phyloP scores from a whole-genome alignment of 495 filamentous ascomycete genomes.

The Neurospora sp. region DNA sequence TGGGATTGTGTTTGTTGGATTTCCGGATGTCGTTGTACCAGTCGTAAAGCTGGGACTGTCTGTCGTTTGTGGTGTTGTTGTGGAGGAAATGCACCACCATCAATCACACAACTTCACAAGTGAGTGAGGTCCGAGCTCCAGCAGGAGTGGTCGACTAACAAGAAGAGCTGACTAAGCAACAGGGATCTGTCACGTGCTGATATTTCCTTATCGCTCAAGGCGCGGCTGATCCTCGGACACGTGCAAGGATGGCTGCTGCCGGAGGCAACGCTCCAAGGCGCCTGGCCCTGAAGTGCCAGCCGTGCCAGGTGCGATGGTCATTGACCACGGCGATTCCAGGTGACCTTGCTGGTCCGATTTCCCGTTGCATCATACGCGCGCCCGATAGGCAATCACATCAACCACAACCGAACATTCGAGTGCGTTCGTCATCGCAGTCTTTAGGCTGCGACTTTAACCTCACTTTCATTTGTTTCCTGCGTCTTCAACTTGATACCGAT shows the following conservation, averaged over 20 bases:
- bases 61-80: background rate
- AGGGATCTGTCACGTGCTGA: background rate
- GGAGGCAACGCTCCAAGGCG: background rate
- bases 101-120: background rate
- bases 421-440: background rate
- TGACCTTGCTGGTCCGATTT: conserved; percentile 6
- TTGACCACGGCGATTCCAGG: background rate
- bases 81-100: background rate
- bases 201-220: background rate
- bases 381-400: conserved; percentile 16
- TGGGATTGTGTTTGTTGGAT: background rate
- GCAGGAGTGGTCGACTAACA: background rate
- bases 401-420: conserved; percentile 2
- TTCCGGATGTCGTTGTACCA: background rate
- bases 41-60: background rate
- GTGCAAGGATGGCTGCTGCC: background rate
- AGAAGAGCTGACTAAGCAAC: background rate
- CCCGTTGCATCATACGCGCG: conserved; percentile 16
- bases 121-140: background rate
- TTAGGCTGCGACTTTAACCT: background rate
- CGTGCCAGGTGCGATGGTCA: background rate
- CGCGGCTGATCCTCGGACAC: background rate
- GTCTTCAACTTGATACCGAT: background rate
- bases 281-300: background rate
- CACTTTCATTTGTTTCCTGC: background rate